Evolutionary conservation across 2,329 filamentous ascomycete genomes (phyloP), one percentile per base, ranked within the genome.

Genomic region (Microsporum ferrugineum): DNA sequence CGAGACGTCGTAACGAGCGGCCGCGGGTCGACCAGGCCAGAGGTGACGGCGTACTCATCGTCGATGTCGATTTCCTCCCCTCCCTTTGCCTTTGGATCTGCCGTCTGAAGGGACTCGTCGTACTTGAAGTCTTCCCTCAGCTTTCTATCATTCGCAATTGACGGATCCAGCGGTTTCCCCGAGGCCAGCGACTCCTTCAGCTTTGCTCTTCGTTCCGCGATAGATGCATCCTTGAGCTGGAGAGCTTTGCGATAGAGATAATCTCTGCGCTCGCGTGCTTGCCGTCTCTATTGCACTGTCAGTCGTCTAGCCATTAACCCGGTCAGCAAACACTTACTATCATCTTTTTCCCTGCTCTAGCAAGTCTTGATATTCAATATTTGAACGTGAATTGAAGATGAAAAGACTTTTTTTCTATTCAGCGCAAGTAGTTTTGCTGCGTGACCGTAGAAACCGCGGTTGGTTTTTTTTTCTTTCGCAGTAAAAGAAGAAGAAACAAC

Each of bases 211-310:
- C 96, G 96, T 73, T 95, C 89, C 61, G 88, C 88, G 66, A 95
- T 95, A 70, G 96, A 92, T 64, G 92, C 92, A 77, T 96, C 90
- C 67, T 88, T 86, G 49, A 96, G 83, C 27, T 90, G 86, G 62
- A 96, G 81, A 41, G 94, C 92, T 70, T 89, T 87, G 63, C 92
- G 85, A 75, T 96, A 95, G 68, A 99, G 85, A 74, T 97, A 95
- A 72, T 95, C 89, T 68, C 88, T 82, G 68, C 89, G 82, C 74
- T 91, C 85, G 67, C 88, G 84, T 64, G 87, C 86, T 81, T 90
- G 87, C 80, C 86, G 83, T 69, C 87, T 83, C 77, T 83, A 66
- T 39, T 14, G 4, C 51, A 12, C 51, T 7, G 31, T 55, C 3
- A 55, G 51, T 12, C 17, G 12, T 51, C 23, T 27, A 14, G 23